These are phyloP conservation scores for Panicum virgatum DNA, from an alignment of 202 grass and related monocot species.

Conservation along the genomic window DNA sequence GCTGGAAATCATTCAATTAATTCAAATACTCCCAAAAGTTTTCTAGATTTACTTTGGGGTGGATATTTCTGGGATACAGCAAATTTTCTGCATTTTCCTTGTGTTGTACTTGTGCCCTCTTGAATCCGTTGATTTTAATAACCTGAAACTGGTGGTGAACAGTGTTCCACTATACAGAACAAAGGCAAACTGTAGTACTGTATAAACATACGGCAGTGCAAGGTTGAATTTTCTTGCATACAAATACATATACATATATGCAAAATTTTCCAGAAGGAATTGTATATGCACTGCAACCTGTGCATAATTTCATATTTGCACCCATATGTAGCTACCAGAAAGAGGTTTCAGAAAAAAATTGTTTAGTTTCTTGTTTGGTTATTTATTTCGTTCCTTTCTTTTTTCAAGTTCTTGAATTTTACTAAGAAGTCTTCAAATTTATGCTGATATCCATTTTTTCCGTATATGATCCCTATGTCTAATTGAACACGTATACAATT, in stretches of 20 bases:
- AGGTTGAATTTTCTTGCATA: neutral
- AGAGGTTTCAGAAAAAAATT: neutral
- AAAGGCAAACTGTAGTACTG: slow-evolving; percentile 31
- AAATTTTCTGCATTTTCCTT: slow-evolving; percentile 7
- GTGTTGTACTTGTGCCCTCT: neutral
- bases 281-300: neutral
- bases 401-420: neutral
- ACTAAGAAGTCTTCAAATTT: neutral
- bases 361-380: neutral
- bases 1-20: neutral
- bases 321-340: neutral
- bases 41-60: neutral
- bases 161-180: slow-evolving; percentile 19
- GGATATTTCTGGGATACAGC: neutral
- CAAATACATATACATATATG: too few species aligned
- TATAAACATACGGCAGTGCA: neutral
- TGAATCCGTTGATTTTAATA: slow-evolving; percentile 26
- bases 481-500: neutral
- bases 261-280: neutral
- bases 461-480: neutral
- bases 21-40: neutral
- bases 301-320: neutral
- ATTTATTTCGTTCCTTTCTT: neutral
- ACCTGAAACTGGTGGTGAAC: slow-evolving; percentile 16
- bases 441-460: neutral